Base-by-base conservation (phyloP, 2,329 filamentous ascomycete species). In the Stenocarpella maydis region DNA sequence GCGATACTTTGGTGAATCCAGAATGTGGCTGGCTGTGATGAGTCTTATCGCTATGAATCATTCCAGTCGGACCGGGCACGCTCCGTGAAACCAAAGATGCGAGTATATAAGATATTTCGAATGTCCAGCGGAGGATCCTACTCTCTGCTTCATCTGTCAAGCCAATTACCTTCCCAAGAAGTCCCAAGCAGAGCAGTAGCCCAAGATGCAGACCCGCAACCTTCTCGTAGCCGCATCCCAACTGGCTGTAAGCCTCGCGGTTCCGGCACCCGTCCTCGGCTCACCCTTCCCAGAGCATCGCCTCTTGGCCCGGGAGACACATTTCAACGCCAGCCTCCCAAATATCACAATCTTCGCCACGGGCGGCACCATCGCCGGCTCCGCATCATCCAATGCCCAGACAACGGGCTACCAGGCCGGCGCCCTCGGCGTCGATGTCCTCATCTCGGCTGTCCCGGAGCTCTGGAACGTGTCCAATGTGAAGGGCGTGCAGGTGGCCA, bases 281-380 rank as follows among this genome's bases (percentile, higher is more conserved):
- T 45, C 39, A 3, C 65, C 41, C 12, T 28, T 39, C 21, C 64
- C 68, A 15, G 24, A 9, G 19, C 53, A 54, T 1, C 21, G 28
- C 15, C 68, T 67, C 7, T 67, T 37, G 9, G 37, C 64, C 39
- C n/a, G 39, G 24, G 43, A 66, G 41, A 66, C 55, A 9, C 43
- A 50, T 4, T 68, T 54, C 65, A 70, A 70, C 49, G 69, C 69
- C 49, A 61, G 78, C 37, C 80, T 87, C 0, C 86, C 85, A 7
- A 88, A 87, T 73, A 79, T 89, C 65, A 88, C 85, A 69, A 86
- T 88, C 71, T 87, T 86, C 72, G 84, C 83, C 14, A 87, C 84
- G 9, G 87, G 87, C 19, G 88, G 87, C 45, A 90, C 87, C 17
- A 90, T 90, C 61, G 87, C 87, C 17, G 86, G 85, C 2, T 81